Base-by-base conservation (phyloP, 495 filamentous ascomycete species). In the Xylaria venustula region DNA sequence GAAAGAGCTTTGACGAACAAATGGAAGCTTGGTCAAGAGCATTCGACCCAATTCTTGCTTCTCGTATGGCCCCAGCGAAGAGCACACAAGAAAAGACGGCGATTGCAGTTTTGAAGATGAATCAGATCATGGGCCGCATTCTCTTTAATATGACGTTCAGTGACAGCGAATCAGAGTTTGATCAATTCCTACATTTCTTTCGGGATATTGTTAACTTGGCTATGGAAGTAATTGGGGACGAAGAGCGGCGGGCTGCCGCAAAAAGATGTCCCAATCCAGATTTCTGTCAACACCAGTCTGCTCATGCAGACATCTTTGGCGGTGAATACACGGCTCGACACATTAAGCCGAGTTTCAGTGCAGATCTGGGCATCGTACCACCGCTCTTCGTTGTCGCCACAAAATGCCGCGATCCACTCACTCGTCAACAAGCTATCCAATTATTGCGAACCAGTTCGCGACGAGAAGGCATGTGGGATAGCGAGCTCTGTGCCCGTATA, bases 391-490 rank as follows among this genome's bases (percentile, higher is more conserved):
- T 83, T 11, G 80, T 81, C 12, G 85, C 82, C 7, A 83, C 80
- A 12, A 81, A 80, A 60, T 89, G 85, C 66, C 81, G 85, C 14
- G 80, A 88, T 58, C 75, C 80, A 1, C 45, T 67, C 0, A 77
- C 84, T 47, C 75, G 86, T 12, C 73, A 81, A 3, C 77, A 80
- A 56, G 86, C 86, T 6, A 83, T 88, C 44, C 69, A 74, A 52
- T 65, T 88, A 9, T 71, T 89, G 28, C 71, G 74, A 37, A 77
- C 75, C 22, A 76, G 79, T 45, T 79, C 80, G 3, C 72, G 85
- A 32, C 77, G 85, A 63, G 87, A 89, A 72, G 86, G 83, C 17
- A 79, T 88, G 64, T 88, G 81, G 81, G 83, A 88, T 67, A 87
- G 84, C 63, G 70, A 81, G 59, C 68, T 85, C 36, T 77, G 79